Base-by-base conservation (phyloP, 129 eudicot genomes). In the Tanacetum coccineum region DNA sequence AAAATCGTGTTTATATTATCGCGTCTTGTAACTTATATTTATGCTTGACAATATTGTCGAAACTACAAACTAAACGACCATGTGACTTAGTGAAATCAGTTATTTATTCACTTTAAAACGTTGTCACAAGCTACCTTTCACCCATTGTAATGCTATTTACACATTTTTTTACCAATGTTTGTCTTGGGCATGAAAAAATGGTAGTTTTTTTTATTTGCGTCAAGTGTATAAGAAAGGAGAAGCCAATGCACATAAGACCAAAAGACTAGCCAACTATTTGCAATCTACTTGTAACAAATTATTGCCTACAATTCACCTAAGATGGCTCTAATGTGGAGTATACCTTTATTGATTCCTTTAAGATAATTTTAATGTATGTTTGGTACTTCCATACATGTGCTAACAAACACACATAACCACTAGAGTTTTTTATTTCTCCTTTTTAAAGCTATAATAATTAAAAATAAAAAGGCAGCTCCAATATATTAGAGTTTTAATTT, bases 301-400 rank as follows among this genome's bases (percentile, higher is more conserved):
- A 39, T 68, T 57, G 58, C 46, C 66, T 58, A 26, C 74, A 57
- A 70, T n/a, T 58, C 66, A 58, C 66, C 66, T 70, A 70, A 58
- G 26, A 70, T 22, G 57, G 6, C 47, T 30, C 74, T 19, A 70
- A 32, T 56, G 59, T 70, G 66, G 59, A 25, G n/a, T 4, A 17
- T 22, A 70, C 66, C 30, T 57, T 70, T 57, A 58, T 42, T 40
- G 42, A n/a, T 22, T 28, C 18, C 65, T 22, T 56, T 4, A 19
- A 68, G 44, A 39, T 15, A 57, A 4, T 21, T 68, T 52, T 68
- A 19, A 56, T 12, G 45, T 30, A 57, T 15, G 66, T 26, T 70
- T 70, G 74, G 63, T 26, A 25, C 18, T 55, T 53, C 18, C 59
- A 45, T 20, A 56, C 30, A 62, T 13, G 44, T 50, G 51, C 52